Evolutionary conservation across 352 stramenopile genomes (phyloP).

Genomic region (Phytophthora pisi): DNA sequence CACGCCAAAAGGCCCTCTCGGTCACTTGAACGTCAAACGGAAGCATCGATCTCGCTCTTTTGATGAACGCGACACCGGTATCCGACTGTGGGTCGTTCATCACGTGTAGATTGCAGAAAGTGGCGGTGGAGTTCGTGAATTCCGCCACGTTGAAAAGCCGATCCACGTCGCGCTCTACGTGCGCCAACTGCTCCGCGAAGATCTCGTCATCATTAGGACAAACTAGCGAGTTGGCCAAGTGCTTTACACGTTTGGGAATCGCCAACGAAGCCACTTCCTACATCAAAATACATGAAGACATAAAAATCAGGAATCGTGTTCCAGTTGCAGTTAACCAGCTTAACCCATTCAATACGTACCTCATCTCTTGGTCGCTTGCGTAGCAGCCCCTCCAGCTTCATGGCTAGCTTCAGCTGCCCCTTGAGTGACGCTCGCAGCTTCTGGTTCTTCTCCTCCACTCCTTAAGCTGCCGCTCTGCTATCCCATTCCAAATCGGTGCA

Average conservation of each 20-base stretch:
- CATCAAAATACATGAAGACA: conserved; percentile 2
- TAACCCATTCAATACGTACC: not conserved
- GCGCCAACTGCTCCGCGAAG: conserved; percentile 36
- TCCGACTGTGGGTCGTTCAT: conserved; percentile 18
- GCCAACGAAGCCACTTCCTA: conserved; percentile 18
- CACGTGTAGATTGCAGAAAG: conserved; percentile 29
- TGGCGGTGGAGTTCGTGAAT: conserved; percentile 10
- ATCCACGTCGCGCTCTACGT: conserved; percentile 29
- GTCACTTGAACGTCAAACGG: conserved; percentile 41
- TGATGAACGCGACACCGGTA: conserved; percentile 39
- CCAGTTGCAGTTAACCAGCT: too few species aligned
- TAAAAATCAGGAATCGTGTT: not conserved
- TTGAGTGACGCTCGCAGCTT: conserved; percentile 38
- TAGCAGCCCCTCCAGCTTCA: conserved; percentile 39
- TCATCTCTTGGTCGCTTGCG: conserved; percentile 28
- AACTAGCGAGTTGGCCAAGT: not conserved
- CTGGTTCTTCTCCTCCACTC: conserved; percentile 46
- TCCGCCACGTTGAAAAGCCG: conserved; percentile 21
- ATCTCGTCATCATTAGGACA: conserved; percentile 31
- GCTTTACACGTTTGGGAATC: conserved; percentile 26
- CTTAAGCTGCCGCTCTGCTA: conserved; percentile 35
- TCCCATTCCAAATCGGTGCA: conserved; percentile 34
- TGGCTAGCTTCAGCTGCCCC: conserved; percentile 40
- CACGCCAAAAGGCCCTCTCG: conserved; percentile 41
- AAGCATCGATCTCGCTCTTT: conserved; percentile 40